phyloP scores from a whole-genome alignment of 805 yeast species.

The Sugiyamaella boreocaroliniensis region DNA sequence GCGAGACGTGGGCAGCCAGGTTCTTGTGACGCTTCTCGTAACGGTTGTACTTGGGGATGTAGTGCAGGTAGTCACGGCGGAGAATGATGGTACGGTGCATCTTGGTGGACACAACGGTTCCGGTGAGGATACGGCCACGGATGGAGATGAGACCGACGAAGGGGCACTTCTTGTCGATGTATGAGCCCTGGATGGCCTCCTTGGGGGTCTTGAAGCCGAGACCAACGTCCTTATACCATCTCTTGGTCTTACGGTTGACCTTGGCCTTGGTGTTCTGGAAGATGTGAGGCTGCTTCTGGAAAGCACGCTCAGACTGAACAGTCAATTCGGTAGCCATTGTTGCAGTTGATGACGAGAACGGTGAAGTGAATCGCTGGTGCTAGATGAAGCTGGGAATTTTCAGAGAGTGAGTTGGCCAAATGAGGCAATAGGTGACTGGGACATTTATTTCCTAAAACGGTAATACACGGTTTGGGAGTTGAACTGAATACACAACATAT shows the following conservation, averaged over 20 bases:
- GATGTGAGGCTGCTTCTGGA: conserved; percentile 99
- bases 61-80: conserved; percentile 99
- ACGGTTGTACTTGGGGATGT: conserved; percentile 99
- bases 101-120: conserved; percentile 99
- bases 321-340: conserved; percentile 98
- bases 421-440: background rate
- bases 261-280: conserved; percentile 99
- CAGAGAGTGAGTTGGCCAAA: background rate
- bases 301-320: conserved; percentile 99
- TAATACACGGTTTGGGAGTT: background rate
- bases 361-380: background rate
- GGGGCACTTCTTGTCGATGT: conserved; percentile 99
- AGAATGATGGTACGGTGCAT: conserved; percentile 99
- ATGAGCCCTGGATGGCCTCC: conserved; percentile 95
- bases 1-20: conserved; percentile 99
- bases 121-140: conserved; percentile 99
- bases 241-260: conserved; percentile 98
- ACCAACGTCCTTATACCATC: conserved; percentile 99
- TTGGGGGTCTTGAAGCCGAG: conserved; percentile 99
- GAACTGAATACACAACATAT: background rate
- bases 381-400: background rate
- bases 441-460: background rate
- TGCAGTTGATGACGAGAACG: background rate
- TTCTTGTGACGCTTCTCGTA: conserved; percentile 99
- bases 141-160: conserved; percentile 94